Conservation (phyloP, 2,329 filamentous ascomycete genomes). For the Trichoderma simmonsii region DNA sequence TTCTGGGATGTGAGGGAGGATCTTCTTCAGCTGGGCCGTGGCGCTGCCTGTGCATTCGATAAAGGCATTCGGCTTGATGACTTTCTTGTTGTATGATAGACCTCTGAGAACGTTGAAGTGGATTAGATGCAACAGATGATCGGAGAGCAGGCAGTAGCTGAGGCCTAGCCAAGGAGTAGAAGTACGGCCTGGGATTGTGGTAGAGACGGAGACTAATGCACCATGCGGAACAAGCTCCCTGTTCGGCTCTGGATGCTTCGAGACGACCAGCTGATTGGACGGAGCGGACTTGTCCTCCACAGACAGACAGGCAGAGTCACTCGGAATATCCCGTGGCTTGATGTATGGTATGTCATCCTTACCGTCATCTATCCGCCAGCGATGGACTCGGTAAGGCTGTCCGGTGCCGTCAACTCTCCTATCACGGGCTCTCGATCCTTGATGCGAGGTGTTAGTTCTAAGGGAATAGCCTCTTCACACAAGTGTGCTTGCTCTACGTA, state of each 20-base stretch:
- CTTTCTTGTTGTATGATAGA: slow-evolving; percentile 5
- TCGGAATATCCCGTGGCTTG: background rate
- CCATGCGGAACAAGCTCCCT: background rate
- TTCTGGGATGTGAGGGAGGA: background rate
- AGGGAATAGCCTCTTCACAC: background rate
- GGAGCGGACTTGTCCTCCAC: background rate
- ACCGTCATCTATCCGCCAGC: slow-evolving; percentile 4
- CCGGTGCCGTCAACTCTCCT: background rate
- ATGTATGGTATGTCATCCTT: background rate
- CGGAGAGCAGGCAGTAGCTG: slow-evolving; percentile 4
- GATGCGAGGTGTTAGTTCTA: background rate
- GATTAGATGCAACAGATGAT: slow-evolving; percentile 12
- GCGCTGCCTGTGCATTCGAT: background rate
- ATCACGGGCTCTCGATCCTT: slow-evolving; percentile 3
- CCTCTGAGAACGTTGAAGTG: slow-evolving; percentile 13
- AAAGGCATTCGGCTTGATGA: background rate
- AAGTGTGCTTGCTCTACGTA: background rate
- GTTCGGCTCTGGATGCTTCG: background rate
- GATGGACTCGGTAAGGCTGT: slow-evolving; percentile 3
- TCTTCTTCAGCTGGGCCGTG: background rate
- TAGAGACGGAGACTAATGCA: background rate
- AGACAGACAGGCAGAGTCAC: background rate
- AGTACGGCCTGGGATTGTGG: background rate
- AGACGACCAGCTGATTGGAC: background rate
- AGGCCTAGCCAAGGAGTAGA: background rate